phyloP scores from a whole-genome alignment of 495 filamentous ascomycete species.

The Poronia punctata region DNA sequence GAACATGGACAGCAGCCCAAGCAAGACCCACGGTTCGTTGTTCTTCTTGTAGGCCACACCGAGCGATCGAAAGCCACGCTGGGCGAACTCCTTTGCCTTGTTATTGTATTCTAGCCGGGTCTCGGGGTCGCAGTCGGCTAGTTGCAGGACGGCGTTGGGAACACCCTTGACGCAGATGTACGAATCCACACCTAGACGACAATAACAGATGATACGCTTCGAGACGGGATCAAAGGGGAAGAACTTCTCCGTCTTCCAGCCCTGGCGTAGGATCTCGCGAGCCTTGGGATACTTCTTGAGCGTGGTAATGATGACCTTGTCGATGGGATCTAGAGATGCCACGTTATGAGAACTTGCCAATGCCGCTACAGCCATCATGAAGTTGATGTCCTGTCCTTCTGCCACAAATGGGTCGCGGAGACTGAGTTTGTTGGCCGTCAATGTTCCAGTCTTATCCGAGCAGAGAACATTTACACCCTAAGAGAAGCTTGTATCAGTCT shows the following conservation, averaged over 20 bases:
- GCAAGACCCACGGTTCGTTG: slow-evolving; percentile 72
- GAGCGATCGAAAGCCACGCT: slow-evolving; percentile 84
- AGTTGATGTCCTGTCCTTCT: slow-evolving; percentile 67
- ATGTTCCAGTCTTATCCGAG: slow-evolving; percentile 91
- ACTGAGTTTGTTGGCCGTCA: slow-evolving; percentile 88
- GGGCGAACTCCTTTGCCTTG: slow-evolving; percentile 82
- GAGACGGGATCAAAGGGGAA: slow-evolving; percentile 87
- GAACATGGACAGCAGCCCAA: slow-evolving; percentile 86
- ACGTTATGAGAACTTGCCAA: slow-evolving; percentile 85
- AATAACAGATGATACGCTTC: slow-evolving; percentile 83
- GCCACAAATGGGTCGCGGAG: slow-evolving; percentile 78
- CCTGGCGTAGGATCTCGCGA: slow-evolving; percentile 59
- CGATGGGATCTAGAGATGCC: slow-evolving; percentile 87
- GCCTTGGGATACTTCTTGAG: slow-evolving; percentile 70
- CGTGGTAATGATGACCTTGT: slow-evolving; percentile 82
- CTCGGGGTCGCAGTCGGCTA: slow-evolving; percentile 65
- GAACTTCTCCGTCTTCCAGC: slow-evolving; percentile 71
- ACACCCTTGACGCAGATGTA: slow-evolving; percentile 87
- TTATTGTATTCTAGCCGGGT: slow-evolving; percentile 71
- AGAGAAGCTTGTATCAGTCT: slow-evolving; percentile 3
- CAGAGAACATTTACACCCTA: slow-evolving; percentile 87
- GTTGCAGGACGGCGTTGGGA: slow-evolving; percentile 71
- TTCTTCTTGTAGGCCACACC: slow-evolving; percentile 81
- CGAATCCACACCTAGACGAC: slow-evolving; percentile 59
- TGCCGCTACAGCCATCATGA: slow-evolving; percentile 84